Evolutionary conservation across 306 rosid species (phyloP).

Genomic region (Trifolium dubium): DNA sequence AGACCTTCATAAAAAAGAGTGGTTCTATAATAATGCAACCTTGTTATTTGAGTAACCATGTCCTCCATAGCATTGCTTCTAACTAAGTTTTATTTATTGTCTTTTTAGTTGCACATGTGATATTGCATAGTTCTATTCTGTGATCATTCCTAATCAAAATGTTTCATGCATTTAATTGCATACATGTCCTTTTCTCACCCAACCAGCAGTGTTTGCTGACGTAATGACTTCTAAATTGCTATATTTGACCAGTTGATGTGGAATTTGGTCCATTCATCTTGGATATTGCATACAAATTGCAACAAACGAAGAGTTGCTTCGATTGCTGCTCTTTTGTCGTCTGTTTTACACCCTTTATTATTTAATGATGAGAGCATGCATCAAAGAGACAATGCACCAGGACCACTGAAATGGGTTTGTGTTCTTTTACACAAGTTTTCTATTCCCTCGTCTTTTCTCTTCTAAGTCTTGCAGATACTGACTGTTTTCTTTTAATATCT

Average conservation of each 20-base stretch:
- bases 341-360: conserved; percentile 81
- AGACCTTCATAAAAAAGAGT: too few relatives aligned
- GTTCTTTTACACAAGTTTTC: conserved; percentile 40
- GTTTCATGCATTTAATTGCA: conserved; percentile 37
- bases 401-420: conserved; percentile 96
- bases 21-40: not conserved
- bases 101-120: conserved; percentile 24
- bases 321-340: conserved; percentile 91
- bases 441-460: conserved; percentile 24
- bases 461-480: conserved; percentile 18
- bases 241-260: conserved; percentile 72
- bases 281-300: conserved; percentile 91
- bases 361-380: conserved; percentile 87
- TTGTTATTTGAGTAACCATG: not conserved
- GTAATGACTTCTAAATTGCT: conserved; percentile 39
- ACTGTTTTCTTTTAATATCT: conserved; percentile 39
- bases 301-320: conserved; percentile 94
- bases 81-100: not conserved
- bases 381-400: conserved; percentile 60
- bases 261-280: conserved; percentile 90
- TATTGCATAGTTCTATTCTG: conserved; percentile 23
- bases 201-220: conserved; percentile 24
- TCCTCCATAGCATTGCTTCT: conserved; percentile 2
- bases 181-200: conserved; percentile 1
- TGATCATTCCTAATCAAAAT: conserved; percentile 28